phyloP scores from a whole-genome alignment of 306 rosid genomes.

The Corylus avellana region DNA sequence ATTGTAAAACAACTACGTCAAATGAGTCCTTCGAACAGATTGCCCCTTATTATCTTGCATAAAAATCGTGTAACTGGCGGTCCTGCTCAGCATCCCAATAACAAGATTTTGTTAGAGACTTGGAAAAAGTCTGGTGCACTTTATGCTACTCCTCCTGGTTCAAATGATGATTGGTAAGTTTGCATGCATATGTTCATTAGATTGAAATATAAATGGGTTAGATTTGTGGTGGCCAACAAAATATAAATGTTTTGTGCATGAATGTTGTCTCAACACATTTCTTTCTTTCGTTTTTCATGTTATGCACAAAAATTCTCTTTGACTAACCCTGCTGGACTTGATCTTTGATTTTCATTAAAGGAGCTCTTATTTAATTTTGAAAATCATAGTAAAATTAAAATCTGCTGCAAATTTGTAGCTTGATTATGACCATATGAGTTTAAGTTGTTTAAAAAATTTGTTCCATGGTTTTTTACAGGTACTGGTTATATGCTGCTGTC shows the following conservation, averaged over 20 bases:
- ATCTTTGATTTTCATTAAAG: neutral
- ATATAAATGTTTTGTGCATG: neutral
- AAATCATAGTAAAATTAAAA: slow-evolving; percentile 5
- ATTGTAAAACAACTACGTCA: slow-evolving; percentile 58
- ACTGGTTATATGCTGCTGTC: slow-evolving; percentile 95
- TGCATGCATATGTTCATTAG: neutral
- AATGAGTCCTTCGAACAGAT: slow-evolving; percentile 72
- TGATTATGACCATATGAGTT: neutral
- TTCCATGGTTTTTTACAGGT: slow-evolving; percentile 48
- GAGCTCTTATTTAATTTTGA: slow-evolving; percentile 6
- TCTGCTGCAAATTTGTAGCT: slow-evolving; percentile 15
- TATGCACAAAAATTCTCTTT: neutral
- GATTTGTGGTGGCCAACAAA: neutral
- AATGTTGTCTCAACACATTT: neutral
- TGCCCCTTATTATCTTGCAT: slow-evolving; percentile 90
- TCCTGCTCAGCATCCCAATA: slow-evolving; percentile 65
- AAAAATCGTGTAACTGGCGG: slow-evolving; percentile 63
- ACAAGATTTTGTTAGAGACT: slow-evolving; percentile 65
- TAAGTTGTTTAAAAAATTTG: slow-evolving; percentile 12
- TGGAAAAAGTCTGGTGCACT: slow-evolving; percentile 73
- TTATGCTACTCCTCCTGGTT: slow-evolving; percentile 82
- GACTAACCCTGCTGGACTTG: neutral
- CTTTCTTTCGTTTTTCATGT: neutral
- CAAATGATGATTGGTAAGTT: slow-evolving; percentile 89
- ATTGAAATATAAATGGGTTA: neutral